phyloP scores from a whole-genome alignment of 768 basidiomycete genomes.

The Tubosaeta brunneosetosa region DNA sequence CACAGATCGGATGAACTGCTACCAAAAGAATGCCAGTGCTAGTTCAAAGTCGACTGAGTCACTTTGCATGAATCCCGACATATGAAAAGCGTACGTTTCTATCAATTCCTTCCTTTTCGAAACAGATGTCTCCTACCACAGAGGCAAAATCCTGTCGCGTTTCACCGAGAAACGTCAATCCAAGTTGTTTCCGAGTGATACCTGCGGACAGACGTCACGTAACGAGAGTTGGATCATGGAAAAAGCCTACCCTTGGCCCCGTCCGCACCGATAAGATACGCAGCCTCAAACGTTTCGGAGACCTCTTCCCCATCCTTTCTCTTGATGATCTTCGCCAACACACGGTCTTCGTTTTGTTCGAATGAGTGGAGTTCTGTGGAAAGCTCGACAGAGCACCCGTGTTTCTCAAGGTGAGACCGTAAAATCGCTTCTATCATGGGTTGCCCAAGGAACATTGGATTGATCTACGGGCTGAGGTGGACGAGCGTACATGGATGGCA shows the following conservation, averaged over 20 bases:
- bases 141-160: conserved; percentile 26
- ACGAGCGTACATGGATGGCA: neutral
- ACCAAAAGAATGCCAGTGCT: conserved; percentile 24
- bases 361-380: conserved; percentile 44
- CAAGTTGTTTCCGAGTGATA: conserved; percentile 36
- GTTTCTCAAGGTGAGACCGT: conserved; percentile 16
- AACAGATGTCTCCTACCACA: conserved; percentile 37
- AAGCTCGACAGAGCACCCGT: conserved; percentile 34
- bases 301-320: conserved; percentile 19
- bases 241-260: conserved; percentile 30
- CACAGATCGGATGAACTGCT: conserved; percentile 2
- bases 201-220: conserved; percentile 17
- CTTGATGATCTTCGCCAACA: conserved; percentile 35
- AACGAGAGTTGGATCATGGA: neutral
- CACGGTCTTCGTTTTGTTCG: conserved; percentile 33
- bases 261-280: conserved; percentile 40
- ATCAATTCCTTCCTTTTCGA: conserved; percentile 28
- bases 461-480: conserved; percentile 1
- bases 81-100: conserved; percentile 16
- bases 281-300: conserved; percentile 24
- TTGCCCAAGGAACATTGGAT: conserved; percentile 23
- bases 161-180: conserved; percentile 40
- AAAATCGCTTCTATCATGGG: conserved; percentile 28
- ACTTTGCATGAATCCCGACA: too few relatives aligned
- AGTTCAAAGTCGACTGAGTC: neutral